Conservation (phyloP, 805 yeast species). For the Wickerhamomyces subpelliculosus region DNA sequence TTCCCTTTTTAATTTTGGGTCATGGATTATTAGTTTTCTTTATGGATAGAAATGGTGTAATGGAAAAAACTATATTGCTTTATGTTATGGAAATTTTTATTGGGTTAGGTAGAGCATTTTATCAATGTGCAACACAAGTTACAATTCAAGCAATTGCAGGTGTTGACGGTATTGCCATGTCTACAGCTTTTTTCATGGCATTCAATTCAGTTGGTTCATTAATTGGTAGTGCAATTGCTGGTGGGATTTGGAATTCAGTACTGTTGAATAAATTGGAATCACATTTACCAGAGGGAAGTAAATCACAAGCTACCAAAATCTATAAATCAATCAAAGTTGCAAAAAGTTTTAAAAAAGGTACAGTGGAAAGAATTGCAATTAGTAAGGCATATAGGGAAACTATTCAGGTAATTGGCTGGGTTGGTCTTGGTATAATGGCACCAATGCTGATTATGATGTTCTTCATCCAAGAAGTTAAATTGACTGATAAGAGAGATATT, state of each 20-base stretch:
- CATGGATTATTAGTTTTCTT: constrained; percentile 22
- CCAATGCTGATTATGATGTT: constrained; percentile 17
- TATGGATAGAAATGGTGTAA: constrained; percentile 15
- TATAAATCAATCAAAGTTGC: constrained; percentile 15
- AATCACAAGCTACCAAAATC: constrained; percentile 10
- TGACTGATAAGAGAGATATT: constrained; percentile 9
- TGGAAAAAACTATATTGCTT: constrained; percentile 9
- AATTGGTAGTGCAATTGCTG: constrained; percentile 23
- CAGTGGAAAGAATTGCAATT: constrained; percentile 14
- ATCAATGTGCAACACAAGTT: constrained; percentile 19
- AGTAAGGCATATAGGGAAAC: constrained; percentile 18
- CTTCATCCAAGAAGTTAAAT: constrained; percentile 12
- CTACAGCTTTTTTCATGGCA: constrained; percentile 24
- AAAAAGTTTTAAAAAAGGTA: constrained; percentile 13
- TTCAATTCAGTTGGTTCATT: constrained; percentile 23
- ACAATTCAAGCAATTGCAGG: constrained; percentile 24
- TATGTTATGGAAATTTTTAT: constrained; percentile 19
- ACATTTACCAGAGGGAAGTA: constrained; percentile 9
- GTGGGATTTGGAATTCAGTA: constrained; percentile 20
- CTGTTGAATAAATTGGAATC: constrained; percentile 4
- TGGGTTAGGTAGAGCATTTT: constrained; percentile 24
- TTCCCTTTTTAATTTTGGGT: constrained; percentile 19
- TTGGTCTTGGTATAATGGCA: constrained; percentile 15
- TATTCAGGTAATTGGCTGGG: constrained; percentile 17
- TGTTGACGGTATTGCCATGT: constrained; percentile 23